Evolutionary conservation across 306 rosid genomes (phyloP), one percentile per base, ranked within the genome.

Genomic region (Acmispon strigosus): DNA sequence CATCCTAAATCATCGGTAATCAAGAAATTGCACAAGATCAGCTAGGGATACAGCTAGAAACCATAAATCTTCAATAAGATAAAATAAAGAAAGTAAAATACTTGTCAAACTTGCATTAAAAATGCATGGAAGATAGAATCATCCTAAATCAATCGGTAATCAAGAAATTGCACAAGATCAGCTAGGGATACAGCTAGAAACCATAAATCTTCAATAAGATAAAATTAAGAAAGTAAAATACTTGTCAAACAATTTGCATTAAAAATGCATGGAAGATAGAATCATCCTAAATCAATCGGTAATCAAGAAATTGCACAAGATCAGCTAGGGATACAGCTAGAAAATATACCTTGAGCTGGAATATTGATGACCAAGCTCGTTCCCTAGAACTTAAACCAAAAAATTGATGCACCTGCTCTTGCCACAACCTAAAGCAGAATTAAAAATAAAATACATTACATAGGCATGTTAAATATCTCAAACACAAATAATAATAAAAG

Each of bases 261-360:
- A 52, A 47, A 44, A 54, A 27, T 27, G 3, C 34, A 27, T 27
- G 34, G 34, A 27, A 27, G 34, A 27, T 27, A 4, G 3, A 27
- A 27, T 27, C 74, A 56, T 36, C 57, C 66, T 0, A 54, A 67
- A 74, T 20, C 43, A 65, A 78, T 73, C 49, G n/a, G 36, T 56
- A 32, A 59, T 50, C 20, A 64, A 66, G 14, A 44, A 65, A 20
- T 34, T 57, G 55, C 62, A 63, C 14, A 42, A 68, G 16, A 17
- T 65, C 15, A 64, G 60, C 48, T 32, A 48, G 37, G 52, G 57
- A 70, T 41, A 39, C 13, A 15, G 13, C 16, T 7, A 52, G 39
- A 82, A 70, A 63, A 56, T 58, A 66, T 86, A 88, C 98, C 96
- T 87, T 88, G 54, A 93, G 84, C 80, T 84, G 72, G 73, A 87